Evolutionary conservation across 345 rosid species (phyloP).

Genomic region (Syzygium aromaticum): DNA sequence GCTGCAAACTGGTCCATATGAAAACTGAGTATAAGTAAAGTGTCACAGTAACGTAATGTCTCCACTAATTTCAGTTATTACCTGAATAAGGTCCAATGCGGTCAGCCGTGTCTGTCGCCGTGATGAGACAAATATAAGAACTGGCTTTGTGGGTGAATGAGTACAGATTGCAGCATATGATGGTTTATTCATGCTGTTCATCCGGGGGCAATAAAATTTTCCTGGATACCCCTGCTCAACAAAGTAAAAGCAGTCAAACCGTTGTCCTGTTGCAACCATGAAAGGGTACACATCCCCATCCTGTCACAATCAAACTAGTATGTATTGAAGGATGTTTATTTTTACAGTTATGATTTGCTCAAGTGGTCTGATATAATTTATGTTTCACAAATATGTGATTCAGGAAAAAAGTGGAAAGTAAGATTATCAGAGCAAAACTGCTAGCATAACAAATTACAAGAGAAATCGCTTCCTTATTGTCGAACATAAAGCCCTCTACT

Average conservation of each 20-base stretch:
- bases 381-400: not conserved
- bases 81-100: slow-evolving; percentile 97
- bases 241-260: not conserved
- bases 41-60: not conserved
- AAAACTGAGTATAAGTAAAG: slow-evolving; percentile 5
- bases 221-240: slow-evolving; percentile 90
- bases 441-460: not conserved
- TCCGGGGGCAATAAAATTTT: slow-evolving; percentile 86
- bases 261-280: not conserved
- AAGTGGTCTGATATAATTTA: not conserved
- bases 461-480: not conserved
- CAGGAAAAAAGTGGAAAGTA: not conserved
- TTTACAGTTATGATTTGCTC: not conserved
- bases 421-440: not conserved
- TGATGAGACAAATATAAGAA: slow-evolving; percentile 93
- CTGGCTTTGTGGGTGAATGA: slow-evolving; percentile 94
- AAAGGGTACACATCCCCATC: not conserved
- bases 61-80: not conserved
- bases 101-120: slow-evolving; percentile 99
- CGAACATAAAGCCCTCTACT: not conserved
- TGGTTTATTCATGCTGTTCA: slow-evolving; percentile 99
- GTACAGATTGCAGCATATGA: slow-evolving; percentile 98
- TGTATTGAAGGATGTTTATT: not conserved
- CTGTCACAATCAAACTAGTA: not conserved
- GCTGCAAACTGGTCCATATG: slow-evolving; percentile 58